These are phyloP conservation scores for Boletus semigastroideus DNA, from an alignment of 1,284 basidiomycete species.

Conservation along the genomic window DNA sequence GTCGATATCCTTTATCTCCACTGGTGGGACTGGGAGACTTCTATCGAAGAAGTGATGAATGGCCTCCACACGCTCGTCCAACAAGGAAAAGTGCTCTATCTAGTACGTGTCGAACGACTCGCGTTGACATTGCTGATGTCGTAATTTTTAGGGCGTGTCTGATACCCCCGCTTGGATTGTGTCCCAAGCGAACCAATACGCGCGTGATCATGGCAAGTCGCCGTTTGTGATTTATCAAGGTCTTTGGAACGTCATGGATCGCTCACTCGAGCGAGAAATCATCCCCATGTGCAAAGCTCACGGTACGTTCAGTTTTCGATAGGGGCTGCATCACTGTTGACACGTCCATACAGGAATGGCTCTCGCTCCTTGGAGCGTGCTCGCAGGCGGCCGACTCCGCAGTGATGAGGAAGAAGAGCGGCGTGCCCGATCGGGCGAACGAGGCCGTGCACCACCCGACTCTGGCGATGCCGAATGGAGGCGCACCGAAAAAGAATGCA, in stretches of 20 bases:
- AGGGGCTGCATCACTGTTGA: not conserved
- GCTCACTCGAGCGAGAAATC: slow-evolving; percentile 21
- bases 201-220: slow-evolving; percentile 41
- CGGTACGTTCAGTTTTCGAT: not conserved
- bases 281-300: slow-evolving; percentile 13
- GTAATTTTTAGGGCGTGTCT: not conserved
- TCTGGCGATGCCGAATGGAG: not conserved
- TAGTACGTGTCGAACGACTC: not conserved
- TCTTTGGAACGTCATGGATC: slow-evolving; percentile 44
- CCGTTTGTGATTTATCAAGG: slow-evolving; percentile 43
- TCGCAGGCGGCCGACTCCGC: slow-evolving; percentile 7
- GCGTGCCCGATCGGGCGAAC: slow-evolving; percentile 2
- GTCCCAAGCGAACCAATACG: slow-evolving; percentile 51
- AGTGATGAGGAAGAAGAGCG: slow-evolving; percentile 11
- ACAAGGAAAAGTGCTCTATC: slow-evolving; percentile 9
- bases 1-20: slow-evolving; percentile 3
- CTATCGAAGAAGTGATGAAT: slow-evolving; percentile 5
- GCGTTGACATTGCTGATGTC: not conserved
- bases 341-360: slow-evolving; percentile 6
- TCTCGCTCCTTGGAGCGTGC: slow-evolving; percentile 6
- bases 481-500: not conserved
- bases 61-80: slow-evolving; percentile 2
- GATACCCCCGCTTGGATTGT: not conserved
- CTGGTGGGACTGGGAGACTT: slow-evolving; percentile 14
- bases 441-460: not conserved